Conservation (phyloP, 331 rosid species). For the Pyrus hybrid region DNA sequence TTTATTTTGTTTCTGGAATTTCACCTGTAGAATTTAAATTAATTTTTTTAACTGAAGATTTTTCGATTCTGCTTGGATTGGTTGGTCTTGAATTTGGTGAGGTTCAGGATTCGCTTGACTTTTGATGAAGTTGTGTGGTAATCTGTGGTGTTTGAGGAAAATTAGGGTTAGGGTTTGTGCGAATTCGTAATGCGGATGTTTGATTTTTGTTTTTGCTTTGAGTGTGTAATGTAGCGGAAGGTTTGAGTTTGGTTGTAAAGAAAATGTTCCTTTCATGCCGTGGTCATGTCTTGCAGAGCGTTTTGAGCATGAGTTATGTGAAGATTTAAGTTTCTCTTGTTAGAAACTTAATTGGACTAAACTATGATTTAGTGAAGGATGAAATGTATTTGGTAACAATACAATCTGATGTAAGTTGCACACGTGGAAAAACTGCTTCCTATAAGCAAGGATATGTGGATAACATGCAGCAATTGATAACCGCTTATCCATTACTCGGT, state of each 20-base stretch:
- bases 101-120: slow-evolving; percentile 2
- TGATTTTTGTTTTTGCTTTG: slow-evolving; percentile 5
- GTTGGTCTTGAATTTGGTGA: background rate
- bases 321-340: too few relatives aligned
- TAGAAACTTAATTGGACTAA: too few relatives aligned
- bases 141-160: background rate
- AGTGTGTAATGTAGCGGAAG: slow-evolving; percentile 25
- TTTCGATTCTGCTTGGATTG: background rate
- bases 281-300: too few relatives aligned
- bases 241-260: slow-evolving; percentile 18
- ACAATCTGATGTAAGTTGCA: too few relatives aligned
- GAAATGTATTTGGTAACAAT: too few relatives aligned
- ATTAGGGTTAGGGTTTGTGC: background rate
- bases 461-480: too few relatives aligned
- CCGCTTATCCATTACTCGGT: too few relatives aligned
- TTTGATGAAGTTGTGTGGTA: background rate
- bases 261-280: slow-evolving; percentile 1
- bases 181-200: background rate
- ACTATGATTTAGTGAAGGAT: too few relatives aligned
- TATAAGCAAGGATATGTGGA: too few relatives aligned
- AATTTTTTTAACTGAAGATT: background rate
- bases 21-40: background rate
- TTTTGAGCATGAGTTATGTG: too few relatives aligned
- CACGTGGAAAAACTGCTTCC: too few relatives aligned
- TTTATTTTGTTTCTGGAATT: background rate